Evolutionary conservation across 2,329 filamentous ascomycete genomes (phyloP), one percentile per base, ranked within the genome.

Genomic region (Cladosporium sp.): DNA sequence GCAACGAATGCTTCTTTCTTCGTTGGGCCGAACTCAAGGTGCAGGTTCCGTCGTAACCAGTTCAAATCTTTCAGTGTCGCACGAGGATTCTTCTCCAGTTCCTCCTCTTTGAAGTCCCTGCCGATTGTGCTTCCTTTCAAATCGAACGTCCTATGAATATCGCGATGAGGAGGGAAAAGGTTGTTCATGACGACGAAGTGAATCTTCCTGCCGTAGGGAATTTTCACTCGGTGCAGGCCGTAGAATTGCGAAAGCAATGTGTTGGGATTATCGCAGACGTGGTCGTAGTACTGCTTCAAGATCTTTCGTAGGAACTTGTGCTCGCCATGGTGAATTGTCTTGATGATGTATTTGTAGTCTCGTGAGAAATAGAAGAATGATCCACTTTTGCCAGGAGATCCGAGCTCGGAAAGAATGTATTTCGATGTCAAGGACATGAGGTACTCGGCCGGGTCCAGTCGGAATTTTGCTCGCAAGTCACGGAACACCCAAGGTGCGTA

Each of bases 151-250:
- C 92, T 89, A 80, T 99, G 95, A 67, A 99, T 98, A 78, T 99
- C 95, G 71, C 94, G 88, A 80, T 99, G 95, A 7, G 95, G 94
- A 14, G 95, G 95, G 75, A 99, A 99, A 18, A 99, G 86, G 78
- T 99, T 99, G 83, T 99, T 99, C 95, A 99, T 99, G 76, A 99
- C 93, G 67, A 99, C 95, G 73, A 99, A 99, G 79, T 99, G 95
- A 64, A 98, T 97, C 81, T 99, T 99, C 76, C 94, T 90, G 68
- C 95, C 95, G 76, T 97, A 98, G 0, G 94, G 93, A 83, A 97
- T 96, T 85, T 99, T 99, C 73, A 99, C 95, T 67, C 95, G 89
- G 79, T 99, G 95, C 21, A 99, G 84, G 58, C 95, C 95, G 76
- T 98, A 99, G 76, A 99, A 99, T 75, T 99, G 95, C 23, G 94